Evolutionary conservation across 2,329 filamentous ascomycete genomes (phyloP), one percentile per base, ranked within the genome.

Genomic region (Alternaria solani): DNA sequence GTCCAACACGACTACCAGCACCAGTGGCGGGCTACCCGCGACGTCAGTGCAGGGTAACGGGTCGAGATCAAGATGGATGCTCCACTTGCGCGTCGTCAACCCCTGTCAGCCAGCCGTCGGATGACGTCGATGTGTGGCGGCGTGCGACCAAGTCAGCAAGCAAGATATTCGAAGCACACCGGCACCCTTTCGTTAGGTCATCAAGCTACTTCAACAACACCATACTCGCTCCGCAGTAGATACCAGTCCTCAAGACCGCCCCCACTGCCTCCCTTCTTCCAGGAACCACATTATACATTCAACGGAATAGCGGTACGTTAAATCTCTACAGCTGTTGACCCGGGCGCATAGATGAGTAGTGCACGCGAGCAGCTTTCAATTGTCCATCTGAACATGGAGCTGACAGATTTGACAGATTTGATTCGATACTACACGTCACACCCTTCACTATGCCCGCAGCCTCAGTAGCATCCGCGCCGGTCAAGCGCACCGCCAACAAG

Each of bases 51-150:
- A 55, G 57, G 59, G 56, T 42, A 63, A 66, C 58, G 65, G 57
- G 49, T 69, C 62, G 67, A 70, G 65, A 67, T 65, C 67, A 67
- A 64, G 67, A 67, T 70, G 57, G 49, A 47, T 47, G 64, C 63
- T 68, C 68, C 68, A 67, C 68, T 64, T 68, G 65, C 67, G 67
- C 52, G 44, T 51, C 57, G 53, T 47, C 41, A 42, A 66, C 60
- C 68, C 69, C 64, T 68, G 69, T 65, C 51, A 55, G 55, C 53
- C 61, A 59, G 62, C 60, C 62, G 63, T 62, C 56, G 62, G 36
- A 75, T 76, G 74, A 76, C 73, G 74, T 75, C 66, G 72, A 34
- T 51, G 51, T 73, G 73, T 76, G 74, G 73, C 73, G 72, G 59
- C 59, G 66, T 70, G 55, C 66, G 57, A 65, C 61, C 51, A 41